Conservation (phyloP, 2,329 filamentous ascomycete genomes). For the Claviceps sp. region DNA sequence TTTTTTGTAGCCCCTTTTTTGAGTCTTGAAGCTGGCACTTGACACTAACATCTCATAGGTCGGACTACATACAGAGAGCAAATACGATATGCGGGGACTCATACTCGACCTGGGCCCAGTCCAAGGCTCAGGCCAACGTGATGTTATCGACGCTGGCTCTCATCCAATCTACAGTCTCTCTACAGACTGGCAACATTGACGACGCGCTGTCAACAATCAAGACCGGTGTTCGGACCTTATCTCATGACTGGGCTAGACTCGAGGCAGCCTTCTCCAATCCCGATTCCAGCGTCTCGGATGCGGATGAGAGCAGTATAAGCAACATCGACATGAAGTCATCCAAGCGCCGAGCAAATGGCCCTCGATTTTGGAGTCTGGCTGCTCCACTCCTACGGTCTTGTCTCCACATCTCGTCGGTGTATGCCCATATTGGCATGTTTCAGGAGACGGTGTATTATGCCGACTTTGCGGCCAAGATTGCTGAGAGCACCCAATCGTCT, state of each 20-base stretch:
- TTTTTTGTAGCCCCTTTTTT: neutral
- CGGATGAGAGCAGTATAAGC: slow-evolving; percentile 11
- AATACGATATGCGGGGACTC: slow-evolving; percentile 21
- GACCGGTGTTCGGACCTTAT: slow-evolving; percentile 41
- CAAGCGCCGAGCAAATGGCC: slow-evolving; percentile 20
- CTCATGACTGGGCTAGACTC: slow-evolving; percentile 41
- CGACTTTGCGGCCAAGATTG: slow-evolving; percentile 70
- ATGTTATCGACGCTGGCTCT: slow-evolving; percentile 25
- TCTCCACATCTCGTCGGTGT: slow-evolving; percentile 61
- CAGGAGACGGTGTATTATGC: slow-evolving; percentile 81
- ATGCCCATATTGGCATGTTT: slow-evolving; percentile 73
- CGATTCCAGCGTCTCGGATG: slow-evolving; percentile 16
- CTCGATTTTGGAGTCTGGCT: slow-evolving; percentile 69
- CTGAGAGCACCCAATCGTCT: slow-evolving; percentile 50
- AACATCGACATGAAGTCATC: slow-evolving; percentile 13
- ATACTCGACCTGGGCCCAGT: slow-evolving; percentile 19
- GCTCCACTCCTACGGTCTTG: slow-evolving; percentile 59
- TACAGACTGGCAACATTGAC: slow-evolving; percentile 47
- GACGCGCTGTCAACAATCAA: slow-evolving; percentile 44
- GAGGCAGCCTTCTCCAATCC: slow-evolving; percentile 21
- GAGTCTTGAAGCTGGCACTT: neutral
- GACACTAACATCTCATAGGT: slow-evolving; percentile 10
- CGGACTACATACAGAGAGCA: slow-evolving; percentile 23
- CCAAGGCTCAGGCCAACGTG: slow-evolving; percentile 20
- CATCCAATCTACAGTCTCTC: slow-evolving; percentile 49